Conservation (phyloP, 345 rosid species). For the Draba incana region DNA sequence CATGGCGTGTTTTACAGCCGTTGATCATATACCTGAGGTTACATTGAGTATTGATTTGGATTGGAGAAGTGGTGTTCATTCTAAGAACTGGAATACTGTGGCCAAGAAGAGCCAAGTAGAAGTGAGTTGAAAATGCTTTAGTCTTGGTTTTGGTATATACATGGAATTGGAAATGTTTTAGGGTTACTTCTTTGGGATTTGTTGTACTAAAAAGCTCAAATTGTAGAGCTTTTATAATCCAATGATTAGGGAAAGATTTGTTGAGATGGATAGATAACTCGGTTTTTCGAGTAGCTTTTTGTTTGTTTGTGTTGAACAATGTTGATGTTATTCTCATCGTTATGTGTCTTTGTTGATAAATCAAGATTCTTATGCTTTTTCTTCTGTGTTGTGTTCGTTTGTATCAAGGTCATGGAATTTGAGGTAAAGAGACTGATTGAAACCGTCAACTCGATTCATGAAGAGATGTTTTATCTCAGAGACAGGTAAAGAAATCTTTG, state of each 20-base stretch:
- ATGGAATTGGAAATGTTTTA: conserved; percentile 4
- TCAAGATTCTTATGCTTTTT: conserved; percentile 4
- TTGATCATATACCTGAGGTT: conserved; percentile 56
- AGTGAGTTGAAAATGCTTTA: conserved; percentile 48
- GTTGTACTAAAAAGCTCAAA: background rate
- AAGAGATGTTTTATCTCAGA: conserved; percentile 87
- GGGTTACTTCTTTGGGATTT: conserved; percentile 9
- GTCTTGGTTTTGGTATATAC: background rate
- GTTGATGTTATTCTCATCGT: conserved; percentile 14
- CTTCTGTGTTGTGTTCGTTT: conserved; percentile 33
- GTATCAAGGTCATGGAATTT: conserved; percentile 66
- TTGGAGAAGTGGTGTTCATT: conserved; percentile 82
- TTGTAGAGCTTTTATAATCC: background rate
- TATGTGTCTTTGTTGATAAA: background rate
- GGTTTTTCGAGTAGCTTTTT: background rate
- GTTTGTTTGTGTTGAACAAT: background rate
- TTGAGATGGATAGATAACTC: background rate
- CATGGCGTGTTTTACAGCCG: conserved; percentile 76
- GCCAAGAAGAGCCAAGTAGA: conserved; percentile 93
- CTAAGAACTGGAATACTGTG: conserved; percentile 78
- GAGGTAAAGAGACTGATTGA: conserved; percentile 78
- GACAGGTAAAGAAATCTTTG: conserved; percentile 58
- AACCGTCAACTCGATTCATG: conserved; percentile 67
- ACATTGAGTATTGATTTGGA: conserved; percentile 78
- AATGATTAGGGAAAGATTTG: background rate